Conservation (phyloP, 225 moss, liverwort and hornwort species). For the Asterella californica region DNA sequence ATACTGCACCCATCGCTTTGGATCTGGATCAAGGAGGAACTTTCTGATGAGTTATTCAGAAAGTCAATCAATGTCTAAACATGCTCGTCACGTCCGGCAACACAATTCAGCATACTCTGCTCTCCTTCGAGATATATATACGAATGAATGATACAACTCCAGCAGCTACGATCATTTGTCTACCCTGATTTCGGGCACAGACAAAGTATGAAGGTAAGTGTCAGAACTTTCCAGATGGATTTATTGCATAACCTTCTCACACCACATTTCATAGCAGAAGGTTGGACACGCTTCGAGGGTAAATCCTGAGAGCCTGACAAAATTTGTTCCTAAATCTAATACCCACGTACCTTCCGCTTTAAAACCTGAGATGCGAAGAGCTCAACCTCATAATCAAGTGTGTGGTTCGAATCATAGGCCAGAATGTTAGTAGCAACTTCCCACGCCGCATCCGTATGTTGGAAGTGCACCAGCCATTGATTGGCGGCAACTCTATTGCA, state of each 20-base stretch:
- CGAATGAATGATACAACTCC: background rate
- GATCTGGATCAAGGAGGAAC: slow-evolving; percentile 48
- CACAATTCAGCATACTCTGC: background rate
- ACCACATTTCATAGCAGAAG: background rate
- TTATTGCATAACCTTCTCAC: background rate
- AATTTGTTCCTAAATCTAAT: background rate
- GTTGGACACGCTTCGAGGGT: background rate
- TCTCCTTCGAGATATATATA: background rate
- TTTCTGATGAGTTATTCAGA: background rate
- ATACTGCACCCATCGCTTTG: slow-evolving; percentile 81
- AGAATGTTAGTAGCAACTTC: slow-evolving; percentile 85
- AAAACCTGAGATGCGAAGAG: slow-evolving; percentile 93
- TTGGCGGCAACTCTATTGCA: slow-evolving; percentile 92
- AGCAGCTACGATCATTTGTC: background rate
- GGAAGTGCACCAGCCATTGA: slow-evolving; percentile 96
- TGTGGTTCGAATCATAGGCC: slow-evolving; percentile 63
- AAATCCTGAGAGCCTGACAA: background rate
- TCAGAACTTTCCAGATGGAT: background rate
- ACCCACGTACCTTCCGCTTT: slow-evolving; percentile 71
- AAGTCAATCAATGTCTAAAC: background rate
- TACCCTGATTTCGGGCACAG: background rate
- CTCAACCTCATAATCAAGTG: slow-evolving; percentile 81
- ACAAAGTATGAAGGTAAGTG: background rate
- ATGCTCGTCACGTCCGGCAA: background rate
- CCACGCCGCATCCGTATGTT: slow-evolving; percentile 89